phyloP scores from a whole-genome alignment of 75 land plant genomes.

The Selaginella tamariscina region DNA sequence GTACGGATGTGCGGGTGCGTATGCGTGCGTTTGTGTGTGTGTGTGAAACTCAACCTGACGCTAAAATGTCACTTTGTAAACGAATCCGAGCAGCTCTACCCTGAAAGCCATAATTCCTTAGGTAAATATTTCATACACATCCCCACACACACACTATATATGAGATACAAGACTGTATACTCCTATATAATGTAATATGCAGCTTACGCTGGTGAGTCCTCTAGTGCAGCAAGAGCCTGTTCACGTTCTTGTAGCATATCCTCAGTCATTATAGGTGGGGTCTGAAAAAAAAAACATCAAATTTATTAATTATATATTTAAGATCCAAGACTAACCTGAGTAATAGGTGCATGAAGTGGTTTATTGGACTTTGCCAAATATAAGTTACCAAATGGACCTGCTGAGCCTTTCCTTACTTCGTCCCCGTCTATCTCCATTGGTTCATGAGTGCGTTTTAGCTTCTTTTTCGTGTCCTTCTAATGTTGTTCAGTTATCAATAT shows the following conservation, averaged over 20 bases:
- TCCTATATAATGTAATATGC: too few species aligned
- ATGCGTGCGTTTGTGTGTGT: too few species aligned
- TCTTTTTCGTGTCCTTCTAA: too few species aligned
- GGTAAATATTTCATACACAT: background rate
- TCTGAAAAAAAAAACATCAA: constrained; percentile 30
- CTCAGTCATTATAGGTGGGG: constrained; percentile 85
- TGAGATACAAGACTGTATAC: too few species aligned
- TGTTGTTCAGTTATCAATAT: too few species aligned
- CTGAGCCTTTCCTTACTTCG: constrained; percentile 46
- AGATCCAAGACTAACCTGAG: constrained; percentile 45
- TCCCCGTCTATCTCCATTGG: too few species aligned
- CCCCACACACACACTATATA: constrained; percentile 20
- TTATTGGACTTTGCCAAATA: constrained; percentile 49
- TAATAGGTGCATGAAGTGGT: constrained; percentile 71
- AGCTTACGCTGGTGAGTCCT: constrained; percentile 29
- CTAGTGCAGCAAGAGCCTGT: constrained; percentile 56
- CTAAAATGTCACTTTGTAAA: constrained; percentile 49
- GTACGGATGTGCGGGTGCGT: too few species aligned
- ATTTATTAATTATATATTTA: background rate
- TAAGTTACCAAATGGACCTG: constrained; percentile 51
- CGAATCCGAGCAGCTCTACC: constrained; percentile 50
- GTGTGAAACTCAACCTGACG: too few species aligned
- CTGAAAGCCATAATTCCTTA: constrained; percentile 19
- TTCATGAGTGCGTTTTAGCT: too few species aligned
- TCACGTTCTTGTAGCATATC: constrained; percentile 96